Conservation (phyloP, 2,329 filamentous ascomycete genomes). For the Ascochyta fabae region DNA sequence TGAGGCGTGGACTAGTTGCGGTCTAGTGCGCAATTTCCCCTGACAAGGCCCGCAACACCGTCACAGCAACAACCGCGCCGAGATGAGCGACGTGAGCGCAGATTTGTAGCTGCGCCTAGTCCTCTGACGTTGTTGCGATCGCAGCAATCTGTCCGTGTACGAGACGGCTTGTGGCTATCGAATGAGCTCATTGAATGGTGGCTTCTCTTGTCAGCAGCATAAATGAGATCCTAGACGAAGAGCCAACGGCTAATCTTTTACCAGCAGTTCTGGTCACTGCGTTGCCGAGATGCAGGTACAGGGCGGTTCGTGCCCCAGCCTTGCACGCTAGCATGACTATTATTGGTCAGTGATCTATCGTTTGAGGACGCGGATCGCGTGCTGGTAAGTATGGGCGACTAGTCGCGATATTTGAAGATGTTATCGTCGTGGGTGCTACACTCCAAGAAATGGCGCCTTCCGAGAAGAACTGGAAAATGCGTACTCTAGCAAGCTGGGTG, state of each 20-base stretch:
- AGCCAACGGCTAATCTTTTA: conserved; percentile 27
- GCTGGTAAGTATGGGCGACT: conserved; percentile 22
- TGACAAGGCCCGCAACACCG: not conserved
- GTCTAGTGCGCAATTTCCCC: conserved; percentile 17
- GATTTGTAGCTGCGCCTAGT: not conserved
- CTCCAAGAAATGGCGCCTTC: not conserved
- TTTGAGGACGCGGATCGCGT: conserved; percentile 20
- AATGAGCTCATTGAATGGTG: not conserved
- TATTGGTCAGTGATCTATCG: conserved; percentile 27
- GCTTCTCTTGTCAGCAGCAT: conserved; percentile 10
- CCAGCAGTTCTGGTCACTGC: conserved; percentile 11
- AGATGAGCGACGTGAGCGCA: conserved; percentile 2
- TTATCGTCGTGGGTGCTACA: conserved; percentile 14
- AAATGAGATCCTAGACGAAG: conserved; percentile 11
- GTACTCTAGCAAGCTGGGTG: not conserved
- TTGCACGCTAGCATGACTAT: conserved; percentile 17
- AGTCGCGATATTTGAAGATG: conserved; percentile 19
- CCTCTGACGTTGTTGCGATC: not conserved
- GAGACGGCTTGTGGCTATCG: not conserved
- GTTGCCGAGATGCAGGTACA: conserved; percentile 33
- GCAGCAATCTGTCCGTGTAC: not conserved
- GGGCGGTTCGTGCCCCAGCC: conserved; percentile 22
- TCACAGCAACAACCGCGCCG: conserved; percentile 2
- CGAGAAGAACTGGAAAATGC: not conserved
- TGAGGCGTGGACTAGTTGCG: conserved; percentile 12